A percentile compares a stretch with the other conserved stretches of the same genome.
These are phyloP conservation scores for Diaporthe australafricana DNA, from an alignment of 2,329 filamentous ascomycete genomes.

Conservation along the genomic window DNA sequence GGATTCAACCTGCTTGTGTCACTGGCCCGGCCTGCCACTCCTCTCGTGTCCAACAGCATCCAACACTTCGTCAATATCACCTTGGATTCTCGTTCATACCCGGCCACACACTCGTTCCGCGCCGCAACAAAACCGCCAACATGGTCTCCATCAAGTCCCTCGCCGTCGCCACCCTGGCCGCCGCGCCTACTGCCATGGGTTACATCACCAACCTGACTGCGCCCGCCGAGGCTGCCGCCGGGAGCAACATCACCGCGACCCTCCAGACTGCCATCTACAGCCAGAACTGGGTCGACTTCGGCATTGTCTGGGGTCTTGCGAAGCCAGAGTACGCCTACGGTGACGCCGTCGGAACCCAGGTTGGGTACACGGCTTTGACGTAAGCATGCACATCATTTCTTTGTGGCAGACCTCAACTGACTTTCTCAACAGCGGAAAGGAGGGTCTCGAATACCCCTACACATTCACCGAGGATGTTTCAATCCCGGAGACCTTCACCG, in stretches of 20 bases:
- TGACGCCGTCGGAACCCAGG: conserved; percentile 44
- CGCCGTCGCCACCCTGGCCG: conserved; percentile 40
- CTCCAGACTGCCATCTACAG: conserved; percentile 46
- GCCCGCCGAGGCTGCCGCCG: conserved; percentile 42
- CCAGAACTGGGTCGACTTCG: conserved; percentile 50
- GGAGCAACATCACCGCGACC: conserved; percentile 42
- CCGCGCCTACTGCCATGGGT: conserved; percentile 41
- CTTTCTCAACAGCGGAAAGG: conserved; percentile 4
- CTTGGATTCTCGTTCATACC: conserved; percentile 1
- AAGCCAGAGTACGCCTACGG: conserved; percentile 33
- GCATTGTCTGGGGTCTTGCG: conserved; percentile 46
- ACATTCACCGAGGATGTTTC: conserved; percentile 22
- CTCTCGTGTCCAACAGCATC: conserved; percentile 12
- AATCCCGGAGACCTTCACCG: conserved; percentile 21
- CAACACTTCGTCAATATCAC: conserved; percentile 3
- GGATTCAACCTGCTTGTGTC: background rate
- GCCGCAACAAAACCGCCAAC: conserved; percentile 3
- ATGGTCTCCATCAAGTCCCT: conserved; percentile 38
- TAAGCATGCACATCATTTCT: background rate
- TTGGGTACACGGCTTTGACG: conserved; percentile 44
- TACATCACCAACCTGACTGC: conserved; percentile 42
- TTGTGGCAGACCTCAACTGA: background rate
- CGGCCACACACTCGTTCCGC: conserved; percentile 2
- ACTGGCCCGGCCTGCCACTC: background rate
- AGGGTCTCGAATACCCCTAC: conserved; percentile 30